These are phyloP conservation scores for Chimonanthus salicifolius DNA, from an alignment of 164 flowering plant genomes.

Conservation along the genomic window DNA sequence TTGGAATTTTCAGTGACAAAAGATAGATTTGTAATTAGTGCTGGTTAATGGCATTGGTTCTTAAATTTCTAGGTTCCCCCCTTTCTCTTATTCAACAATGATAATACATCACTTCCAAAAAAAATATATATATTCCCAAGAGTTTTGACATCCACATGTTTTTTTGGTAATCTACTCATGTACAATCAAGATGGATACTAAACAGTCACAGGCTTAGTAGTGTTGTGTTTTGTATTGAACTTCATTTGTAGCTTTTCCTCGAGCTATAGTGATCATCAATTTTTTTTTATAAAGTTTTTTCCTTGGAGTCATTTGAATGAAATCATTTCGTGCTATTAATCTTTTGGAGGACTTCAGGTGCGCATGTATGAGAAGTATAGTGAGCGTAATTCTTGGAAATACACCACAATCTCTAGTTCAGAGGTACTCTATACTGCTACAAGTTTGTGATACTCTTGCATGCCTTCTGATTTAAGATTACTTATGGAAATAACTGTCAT, in stretches of 20 bases:
- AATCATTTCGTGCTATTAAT: neutral
- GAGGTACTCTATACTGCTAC: constrained; percentile 43
- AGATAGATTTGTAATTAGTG: neutral
- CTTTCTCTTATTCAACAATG: neutral
- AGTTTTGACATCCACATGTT: neutral
- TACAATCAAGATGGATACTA: neutral
- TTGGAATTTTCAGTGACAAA: neutral
- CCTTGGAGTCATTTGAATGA: neutral
- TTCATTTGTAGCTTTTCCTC: neutral
- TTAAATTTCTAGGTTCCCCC: neutral
- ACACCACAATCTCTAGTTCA: constrained; percentile 59
- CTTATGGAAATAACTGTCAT: constrained; percentile 11
- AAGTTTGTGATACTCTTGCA: neutral
- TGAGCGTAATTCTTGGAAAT: constrained; percentile 76
- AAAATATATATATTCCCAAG: neutral
- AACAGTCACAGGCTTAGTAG: neutral
- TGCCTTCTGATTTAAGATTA: constrained; percentile 6
- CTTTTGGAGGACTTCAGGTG: constrained; percentile 43
- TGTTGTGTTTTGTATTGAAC: neutral
- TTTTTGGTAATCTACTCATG: neutral
- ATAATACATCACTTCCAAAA: neutral
- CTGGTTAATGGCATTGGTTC: neutral
- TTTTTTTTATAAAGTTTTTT: neutral
- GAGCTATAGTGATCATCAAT: neutral
- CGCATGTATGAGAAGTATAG: constrained; percentile 88